Percentiles rank a stretch among this genome's conserved stretches.
Conservation (phyloP, 495 filamentous ascomycete genomes). For the Penicillium longicatenatum region DNA sequence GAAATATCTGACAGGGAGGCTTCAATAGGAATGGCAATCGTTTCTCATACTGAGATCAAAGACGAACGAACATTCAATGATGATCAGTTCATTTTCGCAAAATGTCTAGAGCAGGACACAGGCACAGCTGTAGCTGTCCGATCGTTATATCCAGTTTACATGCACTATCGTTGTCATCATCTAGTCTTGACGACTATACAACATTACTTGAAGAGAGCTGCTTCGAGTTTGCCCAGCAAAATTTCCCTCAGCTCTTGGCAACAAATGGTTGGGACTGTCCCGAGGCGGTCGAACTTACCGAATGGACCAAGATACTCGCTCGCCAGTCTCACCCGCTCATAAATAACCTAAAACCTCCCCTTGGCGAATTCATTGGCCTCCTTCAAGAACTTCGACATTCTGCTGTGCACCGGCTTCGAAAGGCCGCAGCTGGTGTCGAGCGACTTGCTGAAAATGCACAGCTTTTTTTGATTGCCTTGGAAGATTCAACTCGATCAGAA, state of each 20-base stretch:
- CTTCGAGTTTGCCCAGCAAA: conserved; percentile 38
- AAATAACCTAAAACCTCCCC: neutral
- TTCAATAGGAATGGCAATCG: conserved; percentile 6
- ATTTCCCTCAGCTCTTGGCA: conserved; percentile 34
- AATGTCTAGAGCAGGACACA: neutral
- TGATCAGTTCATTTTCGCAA: neutral
- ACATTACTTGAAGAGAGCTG: conserved; percentile 43
- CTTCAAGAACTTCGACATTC: conserved; percentile 1
- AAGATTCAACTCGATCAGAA: conserved; percentile 10
- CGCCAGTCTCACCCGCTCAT: neutral
- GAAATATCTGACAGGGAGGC: conserved; percentile 13
- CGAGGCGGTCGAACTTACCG: conserved; percentile 38
- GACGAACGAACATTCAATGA: neutral
- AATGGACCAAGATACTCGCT: conserved; percentile 15
- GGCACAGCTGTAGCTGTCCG: neutral
- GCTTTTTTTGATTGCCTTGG: conserved; percentile 10
- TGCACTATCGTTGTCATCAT: conserved; percentile 46
- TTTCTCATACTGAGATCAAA: neutral
- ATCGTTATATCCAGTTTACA: conserved; percentile 17
- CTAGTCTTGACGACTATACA: conserved; percentile 38
- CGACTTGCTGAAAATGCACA: conserved; percentile 17
- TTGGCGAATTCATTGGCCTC: neutral
- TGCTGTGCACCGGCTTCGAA: conserved; percentile 6
- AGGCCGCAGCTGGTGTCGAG: conserved; percentile 6
- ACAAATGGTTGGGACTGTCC: conserved; percentile 36